Evolutionary conservation across 73 alveolate species (phyloP).

Genomic region (Paramecium sexaurelia): DNA sequence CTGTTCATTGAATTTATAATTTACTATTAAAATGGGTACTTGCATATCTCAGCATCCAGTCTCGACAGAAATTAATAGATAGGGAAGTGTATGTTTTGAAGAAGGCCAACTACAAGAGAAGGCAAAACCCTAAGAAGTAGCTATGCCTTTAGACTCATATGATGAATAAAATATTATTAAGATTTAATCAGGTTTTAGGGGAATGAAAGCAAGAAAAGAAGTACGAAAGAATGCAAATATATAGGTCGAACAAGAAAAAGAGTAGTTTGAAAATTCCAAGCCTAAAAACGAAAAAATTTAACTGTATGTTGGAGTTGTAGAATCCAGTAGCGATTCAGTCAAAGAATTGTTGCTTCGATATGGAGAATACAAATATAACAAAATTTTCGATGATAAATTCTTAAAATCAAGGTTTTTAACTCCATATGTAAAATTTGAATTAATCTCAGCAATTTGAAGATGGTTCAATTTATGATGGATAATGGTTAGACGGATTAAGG

Average conservation of each 20-base stretch:
- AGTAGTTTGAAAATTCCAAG: not conserved
- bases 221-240: not conserved
- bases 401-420: not conserved
- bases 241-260: not conserved
- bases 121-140: not conserved
- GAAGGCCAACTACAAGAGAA: not conserved
- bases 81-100: not conserved
- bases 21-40: not conserved
- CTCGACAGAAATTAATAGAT: not conserved
- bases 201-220: conserved; percentile 11
- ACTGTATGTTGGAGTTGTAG: not conserved
- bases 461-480: conserved; percentile 49
- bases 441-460: not conserved
- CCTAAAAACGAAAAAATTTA: not conserved
- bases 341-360: not conserved
- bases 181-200: conserved; percentile 1
- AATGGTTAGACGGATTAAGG: conserved; percentile 60
- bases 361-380: not conserved
- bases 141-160: not conserved
- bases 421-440: not conserved
- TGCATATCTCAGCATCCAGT: not conserved
- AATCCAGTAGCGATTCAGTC: not conserved
- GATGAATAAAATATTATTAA: not conserved
- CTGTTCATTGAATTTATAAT: not conserved
- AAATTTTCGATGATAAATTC: not conserved